Evolutionary conservation across 2,329 filamentous ascomycete genomes (phyloP).

Genomic region (Phoma sp.): DNA sequence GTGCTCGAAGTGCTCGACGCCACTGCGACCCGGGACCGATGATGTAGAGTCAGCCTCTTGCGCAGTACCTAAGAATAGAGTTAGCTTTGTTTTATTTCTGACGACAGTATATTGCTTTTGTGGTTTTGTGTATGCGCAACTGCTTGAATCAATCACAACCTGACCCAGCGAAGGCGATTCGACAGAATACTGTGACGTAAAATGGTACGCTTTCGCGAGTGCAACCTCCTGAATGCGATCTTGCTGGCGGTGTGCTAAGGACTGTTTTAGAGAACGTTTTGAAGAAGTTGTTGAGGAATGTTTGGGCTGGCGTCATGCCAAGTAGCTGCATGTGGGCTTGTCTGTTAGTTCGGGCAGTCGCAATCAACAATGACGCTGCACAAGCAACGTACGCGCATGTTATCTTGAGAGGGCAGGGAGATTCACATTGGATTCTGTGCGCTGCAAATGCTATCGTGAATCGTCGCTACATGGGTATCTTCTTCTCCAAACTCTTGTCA

Average conservation of each 20-base stretch:
- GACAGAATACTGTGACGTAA: no score
- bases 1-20: slow-evolving; percentile 32
- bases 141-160: neutral
- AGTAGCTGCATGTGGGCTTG: neutral
- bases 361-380: neutral
- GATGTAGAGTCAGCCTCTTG: neutral
- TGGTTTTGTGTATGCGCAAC: no score
- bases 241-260: neutral
- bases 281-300: no score
- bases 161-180: neutral
- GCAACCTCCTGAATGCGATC: no score
- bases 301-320: neutral
- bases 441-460: neutral
- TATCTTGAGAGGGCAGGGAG: neutral
- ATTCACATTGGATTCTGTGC: neutral
- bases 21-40: neutral
- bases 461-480: slow-evolving; percentile 21
- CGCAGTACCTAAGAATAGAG: neutral
- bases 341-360: neutral
- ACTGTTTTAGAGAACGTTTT: no score
- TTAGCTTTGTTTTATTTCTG: neutral
- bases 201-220: no score
- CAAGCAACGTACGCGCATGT: no score
- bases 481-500: slow-evolving; percentile 3
- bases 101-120: neutral